Evolutionary conservation across 164 flowering plant species (phyloP).

Genomic region (grape (Vitis vinifera)): ASM3070453v1 NC_081811.1:9769001-9769500

Average conservation of each 20-base stretch:
- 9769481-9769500: constrained; percentile 9
- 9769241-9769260: not conserved
- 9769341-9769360: constrained; percentile 57
- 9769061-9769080: too few relatives aligned
- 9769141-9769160: too few relatives aligned
- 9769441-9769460: constrained; percentile 3
- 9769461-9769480: constrained; percentile 41
- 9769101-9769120: too few relatives aligned
- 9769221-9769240: not conserved
- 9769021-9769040: too few relatives aligned
- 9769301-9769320: constrained; percentile 54
- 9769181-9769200: not conserved
- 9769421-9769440: constrained; percentile 8
- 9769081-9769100: too few relatives aligned
- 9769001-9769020: too few relatives aligned
- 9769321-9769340: constrained; percentile 49
- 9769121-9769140: too few relatives aligned
- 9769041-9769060: too few relatives aligned
- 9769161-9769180: too few relatives aligned
- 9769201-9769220: not conserved
- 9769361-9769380: constrained; percentile 43
- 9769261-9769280: not conserved
- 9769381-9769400: constrained; percentile 35
- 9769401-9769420: constrained; percentile 12
- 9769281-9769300: not conserved